Evolutionary conservation across 2,329 filamentous ascomycete species (phyloP), one percentile per base, ranked within the genome.

Genomic region (Hypoxylon sp.): DNA sequence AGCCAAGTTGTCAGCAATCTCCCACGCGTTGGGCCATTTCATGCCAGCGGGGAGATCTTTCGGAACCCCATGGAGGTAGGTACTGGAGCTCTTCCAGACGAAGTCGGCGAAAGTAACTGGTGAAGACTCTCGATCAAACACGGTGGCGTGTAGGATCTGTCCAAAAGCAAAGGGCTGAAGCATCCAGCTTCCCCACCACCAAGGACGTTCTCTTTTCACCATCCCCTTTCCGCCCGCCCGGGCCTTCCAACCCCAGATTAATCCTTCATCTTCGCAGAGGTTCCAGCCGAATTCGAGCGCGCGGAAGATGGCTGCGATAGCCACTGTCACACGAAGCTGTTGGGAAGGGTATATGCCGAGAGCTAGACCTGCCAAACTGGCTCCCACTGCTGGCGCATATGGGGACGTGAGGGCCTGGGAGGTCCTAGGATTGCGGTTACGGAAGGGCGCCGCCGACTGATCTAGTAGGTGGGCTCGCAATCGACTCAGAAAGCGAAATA

Each of bases 281-380:
- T 97, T 97, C 85, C 94, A 98, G 3, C 88, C 85, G 72, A 95
- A 96, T 77, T 99, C 95, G 38, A 97, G 82, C 1, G 93, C 92
- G 55, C 93, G 87, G 72, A 93, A 95, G 67, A 93, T 85, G 61
- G 90, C 84, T 77, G 95, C 97, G 67, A 98, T 93, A 13, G 93
- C 90, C 50, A 96, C 86, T 0, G 92, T 93, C 58, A 95, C 84
- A 55, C 96, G 90, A 72, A 79, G 79, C 76, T 87, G 85, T 70
- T 82, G 80, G 0, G 87, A 73, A 76, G 95, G 84, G 70, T 89
- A 93, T 9, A 97, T 86, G 6, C 92, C 93, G 17, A 98, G 83
- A 53, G 93, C 91, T 53, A 97, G 86, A 2, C 95, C 95, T 0
- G 95, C 93, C 51, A 98, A 80, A 74, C 93, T 94, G 5, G 95